Base-by-base conservation (phyloP, 768 basidiomycete genomes). In the Coprinellus micaceus region DNA sequence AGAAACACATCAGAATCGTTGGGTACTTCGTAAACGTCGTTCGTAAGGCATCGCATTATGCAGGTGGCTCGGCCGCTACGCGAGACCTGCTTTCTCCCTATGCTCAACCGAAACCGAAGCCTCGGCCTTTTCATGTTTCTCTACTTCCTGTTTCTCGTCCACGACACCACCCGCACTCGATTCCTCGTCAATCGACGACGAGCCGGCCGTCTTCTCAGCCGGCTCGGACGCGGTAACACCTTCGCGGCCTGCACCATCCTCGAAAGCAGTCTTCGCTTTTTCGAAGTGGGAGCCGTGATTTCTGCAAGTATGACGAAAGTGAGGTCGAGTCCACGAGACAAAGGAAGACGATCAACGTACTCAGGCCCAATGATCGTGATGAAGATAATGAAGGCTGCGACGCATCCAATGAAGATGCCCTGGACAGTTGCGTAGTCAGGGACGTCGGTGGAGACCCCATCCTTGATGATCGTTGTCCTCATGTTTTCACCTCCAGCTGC, bases 271-370 rank as follows among this genome's bases (percentile, higher is more conserved):
- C 69, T 86, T 88, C 64, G 84, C 80, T 59, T 88, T 81, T 75
- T 98, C 94, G 65, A 96, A 98, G 71, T 89, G 90, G 10, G 83
- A 77, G 9, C 85, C 82, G 62, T 89, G 88, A 57, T 88, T 84
- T 66, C 84, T 86, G 55, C 17, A n/a, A n/a, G n/a, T n/a, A n/a
- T n/a, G n/a, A 22, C 4, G n/a, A 17, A 12, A 29, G 52, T 52
- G 17, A 9, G 36, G 30, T 29, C 29, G 54, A 25, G 39, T 13
- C 2, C 7, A 47, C 2, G 9, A 15, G 19, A 53, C 1, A 21
- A 21, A 3, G 26, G 19, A 19, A 39, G 37, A 1, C 22, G 54
- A 2, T 25, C 52, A 17, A 80, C 88, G 56, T 61, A 86, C 86
- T 82, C 81, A 0, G 89, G 87, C 2, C 94, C 94, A 54, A 96